Evolutionary conservation across 2,329 filamentous ascomycete genomes (phyloP), one percentile per base, ranked within the genome.

Genomic region (Bimuria novae-zelandiae): DNA sequence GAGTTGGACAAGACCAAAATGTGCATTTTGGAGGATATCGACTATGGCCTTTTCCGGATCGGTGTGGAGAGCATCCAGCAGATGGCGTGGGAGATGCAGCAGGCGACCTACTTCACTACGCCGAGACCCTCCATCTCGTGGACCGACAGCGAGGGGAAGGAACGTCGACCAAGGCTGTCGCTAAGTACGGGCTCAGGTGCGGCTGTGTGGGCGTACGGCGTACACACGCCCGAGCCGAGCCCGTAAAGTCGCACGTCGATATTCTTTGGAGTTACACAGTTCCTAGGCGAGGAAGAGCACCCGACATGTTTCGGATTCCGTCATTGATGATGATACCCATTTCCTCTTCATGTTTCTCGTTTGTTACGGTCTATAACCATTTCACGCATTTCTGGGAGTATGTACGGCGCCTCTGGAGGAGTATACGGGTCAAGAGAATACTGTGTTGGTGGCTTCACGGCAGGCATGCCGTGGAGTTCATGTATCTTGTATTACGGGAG

Each of bases 161-260:
- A 54, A 8, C 56, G 64, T n/a, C 48, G 57, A 36, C 63, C 63
- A 25, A 66, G 66, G 52, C 55, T 68, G 30, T 61, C 56, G 50
- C 56, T 72, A 36, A 55, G 55, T 48, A 60, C 44, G 45, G 30
- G 40, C 17, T 55, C 59, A 7, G 68, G 71, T 16, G 58, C 62
- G 10, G 60, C 69, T 7, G 58, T 69, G 8, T 73, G 71, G 70
- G 58, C 51, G 39, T 52, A 68, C 44, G 72, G 72, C 17, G 54
- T 70, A 32, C 66, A 70, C 43, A 75, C 72, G n/a, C 72, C 72
- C 7, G 71, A 72, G 47, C 72, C 71, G n/a, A 75, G 71, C 57
- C 72, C 72, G 35, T 74, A 68, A 25, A 4, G n/a, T 16, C 14
- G 33, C 33, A 17, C 33, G 12, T 36, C n/a, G 33, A 36, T 36